Evolutionary conservation across 331 rosid genomes (phyloP).

Genomic region (Telfairia occidentalis): DNA sequence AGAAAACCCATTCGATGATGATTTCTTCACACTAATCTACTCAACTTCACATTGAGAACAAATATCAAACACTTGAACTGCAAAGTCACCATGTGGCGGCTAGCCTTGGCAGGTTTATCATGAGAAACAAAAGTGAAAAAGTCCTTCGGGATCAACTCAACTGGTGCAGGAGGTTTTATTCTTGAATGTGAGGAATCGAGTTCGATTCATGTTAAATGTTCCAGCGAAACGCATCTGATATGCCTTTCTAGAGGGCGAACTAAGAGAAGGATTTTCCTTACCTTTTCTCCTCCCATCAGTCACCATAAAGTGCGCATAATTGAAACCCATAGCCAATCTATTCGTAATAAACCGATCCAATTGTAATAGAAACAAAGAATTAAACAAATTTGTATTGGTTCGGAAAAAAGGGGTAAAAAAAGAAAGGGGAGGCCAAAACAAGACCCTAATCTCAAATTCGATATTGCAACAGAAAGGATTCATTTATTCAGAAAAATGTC

Average conservation of each 20-base stretch:
- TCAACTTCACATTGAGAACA: neutral
- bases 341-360: conserved; percentile 20
- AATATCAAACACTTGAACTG: neutral
- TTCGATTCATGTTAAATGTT: conserved; percentile 15
- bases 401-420: too few relatives aligned
- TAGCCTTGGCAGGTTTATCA: conserved; percentile 11
- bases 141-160: conserved; percentile 9
- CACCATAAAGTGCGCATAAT: conserved; percentile 21
- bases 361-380: neutral
- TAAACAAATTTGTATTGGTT: neutral
- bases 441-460: neutral
- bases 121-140: neutral
- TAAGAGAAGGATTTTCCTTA: conserved; percentile 10
- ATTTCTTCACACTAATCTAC: neutral
- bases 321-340: conserved; percentile 17
- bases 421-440: neutral
- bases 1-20: neutral
- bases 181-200: conserved; percentile 16
- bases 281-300: conserved; percentile 13
- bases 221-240: conserved; percentile 15
- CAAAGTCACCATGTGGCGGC: conserved; percentile 15
- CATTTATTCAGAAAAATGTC: neutral
- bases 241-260: conserved; percentile 12
- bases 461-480: neutral
- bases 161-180: conserved; percentile 15